These are phyloP conservation scores for Trichomonascaceae sp. DNA, from an alignment of 1,139 yeast species.

Conservation along the genomic window DNA sequence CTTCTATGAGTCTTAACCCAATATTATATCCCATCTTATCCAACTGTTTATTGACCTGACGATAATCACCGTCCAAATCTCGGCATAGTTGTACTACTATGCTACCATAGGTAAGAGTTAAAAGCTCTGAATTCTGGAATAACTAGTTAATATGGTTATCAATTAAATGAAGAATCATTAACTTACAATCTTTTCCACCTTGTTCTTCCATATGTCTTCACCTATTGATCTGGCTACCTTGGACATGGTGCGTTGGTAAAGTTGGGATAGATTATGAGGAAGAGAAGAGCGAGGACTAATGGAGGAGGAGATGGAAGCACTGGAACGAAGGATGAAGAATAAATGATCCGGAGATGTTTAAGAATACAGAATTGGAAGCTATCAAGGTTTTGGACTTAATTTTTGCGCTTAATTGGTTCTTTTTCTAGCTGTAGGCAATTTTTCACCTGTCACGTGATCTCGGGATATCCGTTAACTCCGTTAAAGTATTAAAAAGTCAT, in stretches of 20 bases:
- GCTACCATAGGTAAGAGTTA: conserved; percentile 90
- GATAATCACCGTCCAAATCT: conserved; percentile 71
- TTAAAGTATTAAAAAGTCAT: background rate
- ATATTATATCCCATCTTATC: conserved; percentile 95
- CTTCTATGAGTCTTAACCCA: conserved; percentile 87
- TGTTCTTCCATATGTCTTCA: conserved; percentile 90
- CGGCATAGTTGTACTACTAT: conserved; percentile 89
- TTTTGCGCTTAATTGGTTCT: too few relatives aligned
- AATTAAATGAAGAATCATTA: background rate
- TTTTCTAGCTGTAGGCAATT: too few relatives aligned
- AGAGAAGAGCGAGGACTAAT: background rate
- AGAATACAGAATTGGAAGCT: background rate
- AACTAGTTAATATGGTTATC: background rate
- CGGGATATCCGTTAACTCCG: background rate
- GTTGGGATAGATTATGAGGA: background rate
- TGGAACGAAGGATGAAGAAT: too few relatives aligned
- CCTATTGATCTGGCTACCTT: conserved; percentile 54
- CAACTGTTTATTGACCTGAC: conserved; percentile 72
- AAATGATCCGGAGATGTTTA: background rate
- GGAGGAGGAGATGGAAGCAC: too few relatives aligned
- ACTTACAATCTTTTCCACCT: conserved; percentile 77
- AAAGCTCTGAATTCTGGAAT: conserved; percentile 72
- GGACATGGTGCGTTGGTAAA: conserved; percentile 37
- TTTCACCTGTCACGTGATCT: background rate
- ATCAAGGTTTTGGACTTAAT: too few relatives aligned